phyloP scores from a whole-genome alignment of 2,329 filamentous ascomycete genomes.

The Sarocladiaceae sp. region DNA sequence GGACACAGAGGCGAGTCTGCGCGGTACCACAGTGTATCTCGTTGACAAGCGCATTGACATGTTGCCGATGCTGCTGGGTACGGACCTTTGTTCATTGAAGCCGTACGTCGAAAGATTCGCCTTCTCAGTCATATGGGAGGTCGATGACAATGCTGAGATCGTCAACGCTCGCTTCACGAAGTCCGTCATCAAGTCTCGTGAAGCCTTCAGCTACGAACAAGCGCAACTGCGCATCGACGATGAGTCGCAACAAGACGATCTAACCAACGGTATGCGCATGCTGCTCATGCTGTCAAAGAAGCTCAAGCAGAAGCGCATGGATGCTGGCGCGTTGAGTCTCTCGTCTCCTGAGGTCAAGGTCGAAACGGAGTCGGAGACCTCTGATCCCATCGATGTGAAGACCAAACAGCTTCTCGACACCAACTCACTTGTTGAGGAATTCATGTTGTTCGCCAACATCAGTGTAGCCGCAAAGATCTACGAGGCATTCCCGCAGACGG shows the following conservation, averaged over 20 bases:
- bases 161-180: constrained; percentile 88
- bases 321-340: constrained; percentile 88
- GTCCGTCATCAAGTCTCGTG: constrained; percentile 92
- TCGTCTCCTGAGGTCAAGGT: constrained; percentile 98
- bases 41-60: constrained; percentile 99
- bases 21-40: constrained; percentile 94
- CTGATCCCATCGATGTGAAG: constrained; percentile 93
- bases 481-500: constrained; percentile 89
- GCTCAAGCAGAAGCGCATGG: constrained; percentile 91
- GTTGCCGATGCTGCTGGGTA: constrained; percentile 93
- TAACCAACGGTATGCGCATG: constrained; percentile 84
- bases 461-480: constrained; percentile 90
- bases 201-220: constrained; percentile 97
- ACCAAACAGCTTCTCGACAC: constrained; percentile 92
- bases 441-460: constrained; percentile 98
- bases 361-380: constrained; percentile 91
- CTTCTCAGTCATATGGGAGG: constrained; percentile 84
- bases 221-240: constrained; percentile 95
- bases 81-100: constrained; percentile 93
- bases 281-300: constrained; percentile 88
- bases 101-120: constrained; percentile 94
- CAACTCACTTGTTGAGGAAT: constrained; percentile 96
- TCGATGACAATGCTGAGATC: constrained; percentile 80
- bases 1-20: constrained; percentile 90
- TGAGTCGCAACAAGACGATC: constrained; percentile 76